A percentile compares a stretch with the other conserved stretches of the same genome.
These are phyloP conservation scores for Simplicillium sp. DNA, from an alignment of 2,329 filamentous ascomycete genomes.

Conservation along the genomic window DNA sequence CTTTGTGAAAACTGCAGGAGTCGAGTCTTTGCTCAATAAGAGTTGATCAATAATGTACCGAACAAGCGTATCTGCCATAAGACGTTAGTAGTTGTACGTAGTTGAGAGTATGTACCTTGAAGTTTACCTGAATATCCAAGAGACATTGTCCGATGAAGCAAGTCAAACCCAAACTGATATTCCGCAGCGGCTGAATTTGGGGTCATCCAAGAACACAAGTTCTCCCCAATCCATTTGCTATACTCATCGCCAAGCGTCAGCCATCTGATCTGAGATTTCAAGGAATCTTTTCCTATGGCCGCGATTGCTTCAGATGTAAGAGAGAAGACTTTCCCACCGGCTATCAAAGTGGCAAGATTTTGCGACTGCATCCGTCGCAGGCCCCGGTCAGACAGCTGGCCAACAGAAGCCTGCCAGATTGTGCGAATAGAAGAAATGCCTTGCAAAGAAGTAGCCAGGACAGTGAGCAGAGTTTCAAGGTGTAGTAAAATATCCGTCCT, in stretches of 20 bases:
- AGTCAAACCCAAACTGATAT: constrained; percentile 30
- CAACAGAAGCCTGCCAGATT: constrained; percentile 27
- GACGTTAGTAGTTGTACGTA: constrained; percentile 10
- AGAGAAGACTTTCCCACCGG: constrained; percentile 40
- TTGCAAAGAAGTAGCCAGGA: constrained; percentile 31
- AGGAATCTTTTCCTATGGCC: constrained; percentile 26
- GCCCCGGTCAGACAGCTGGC: constrained; percentile 10
- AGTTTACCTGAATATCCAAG: constrained; percentile 61
- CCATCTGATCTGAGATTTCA: constrained; percentile 35
- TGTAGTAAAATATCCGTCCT: constrained; percentile 33
- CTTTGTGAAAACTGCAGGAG: constrained; percentile 15
- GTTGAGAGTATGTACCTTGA: neutral
- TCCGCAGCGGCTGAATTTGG: constrained; percentile 22
- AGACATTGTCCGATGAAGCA: constrained; percentile 52
- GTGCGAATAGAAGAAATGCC: constrained; percentile 23
- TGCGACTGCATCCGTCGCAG: constrained; percentile 22
- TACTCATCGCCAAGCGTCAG: constrained; percentile 55
- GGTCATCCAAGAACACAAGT: constrained; percentile 40
- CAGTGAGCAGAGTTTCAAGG: constrained; percentile 30
- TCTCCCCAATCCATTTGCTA: constrained; percentile 61
- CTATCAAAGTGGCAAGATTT: constrained; percentile 32
- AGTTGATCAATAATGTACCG: constrained; percentile 24
- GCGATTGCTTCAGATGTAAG: constrained; percentile 46
- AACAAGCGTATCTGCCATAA: constrained; percentile 29
- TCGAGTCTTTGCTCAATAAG: constrained; percentile 19